Percentiles rank a stretch among this genome's conserved stretches.
These are phyloP conservation scores for Dimocarpus longan DNA, from an alignment of 345 rosid genomes.

Conservation along the genomic window DNA sequence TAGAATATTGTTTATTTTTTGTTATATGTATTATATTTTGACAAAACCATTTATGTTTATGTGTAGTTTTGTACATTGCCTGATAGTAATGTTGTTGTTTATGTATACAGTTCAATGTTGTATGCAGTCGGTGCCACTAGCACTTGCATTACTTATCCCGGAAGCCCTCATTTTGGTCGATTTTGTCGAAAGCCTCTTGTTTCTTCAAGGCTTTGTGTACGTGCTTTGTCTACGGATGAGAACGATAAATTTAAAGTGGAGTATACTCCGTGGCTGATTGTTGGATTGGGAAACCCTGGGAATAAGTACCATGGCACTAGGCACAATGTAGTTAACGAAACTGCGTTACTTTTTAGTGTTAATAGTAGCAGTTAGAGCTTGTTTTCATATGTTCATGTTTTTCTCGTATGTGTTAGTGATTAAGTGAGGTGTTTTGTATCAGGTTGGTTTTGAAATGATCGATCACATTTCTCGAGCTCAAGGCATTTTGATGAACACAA, in stretches of 20 bases:
- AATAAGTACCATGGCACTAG: conserved; percentile 91
- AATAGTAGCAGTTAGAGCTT: neutral
- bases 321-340: conserved; percentile 68
- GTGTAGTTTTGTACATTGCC: neutral
- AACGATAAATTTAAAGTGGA: conserved; percentile 52
- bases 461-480: conserved; percentile 64
- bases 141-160: conserved; percentile 40
- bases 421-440: conserved; percentile 15
- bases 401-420: conserved; percentile 19
- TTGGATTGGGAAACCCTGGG: conserved; percentile 96
- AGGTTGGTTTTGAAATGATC: conserved; percentile 96
- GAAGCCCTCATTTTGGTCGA: conserved; percentile 29
- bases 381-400: neutral
- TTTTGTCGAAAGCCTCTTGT: conserved; percentile 32
- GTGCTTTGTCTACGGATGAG: conserved; percentile 45
- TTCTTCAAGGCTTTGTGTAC: conserved; percentile 42
- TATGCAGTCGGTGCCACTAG: conserved; percentile 53
- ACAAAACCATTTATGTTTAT: neutral
- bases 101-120: conserved; percentile 60
- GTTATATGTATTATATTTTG: neutral
- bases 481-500: conserved; percentile 69
- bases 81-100: neutral
- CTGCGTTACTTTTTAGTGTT: neutral
- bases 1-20: too few species aligned
- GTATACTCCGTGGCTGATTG: conserved; percentile 90